Evolutionary conservation across 768 basidiomycete species (phyloP).

Genomic region (Gymnopilus dilepis): DNA sequence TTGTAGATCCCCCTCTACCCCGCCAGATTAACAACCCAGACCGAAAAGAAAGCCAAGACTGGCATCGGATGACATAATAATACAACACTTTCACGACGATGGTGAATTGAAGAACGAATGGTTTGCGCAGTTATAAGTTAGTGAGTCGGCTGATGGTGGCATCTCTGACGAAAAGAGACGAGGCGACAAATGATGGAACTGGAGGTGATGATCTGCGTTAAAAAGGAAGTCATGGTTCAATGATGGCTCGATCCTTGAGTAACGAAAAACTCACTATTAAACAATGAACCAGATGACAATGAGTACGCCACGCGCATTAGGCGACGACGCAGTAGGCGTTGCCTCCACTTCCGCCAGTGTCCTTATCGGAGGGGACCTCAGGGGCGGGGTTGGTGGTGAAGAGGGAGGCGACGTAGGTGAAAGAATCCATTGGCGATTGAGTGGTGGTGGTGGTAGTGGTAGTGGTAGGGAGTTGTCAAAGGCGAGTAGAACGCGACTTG

Average conservation of each 20-base stretch:
- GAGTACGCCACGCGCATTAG: not conserved
- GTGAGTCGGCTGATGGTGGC: not conserved
- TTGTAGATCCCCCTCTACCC: not conserved
- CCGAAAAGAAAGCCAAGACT: not conserved
- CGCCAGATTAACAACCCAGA: not conserved
- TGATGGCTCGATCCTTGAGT: no score
- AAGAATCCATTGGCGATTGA: constrained; percentile 14
- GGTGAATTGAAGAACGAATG: not conserved
- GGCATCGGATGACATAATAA: not conserved
- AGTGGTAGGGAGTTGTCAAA: not conserved
- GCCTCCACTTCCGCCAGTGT: constrained; percentile 9
- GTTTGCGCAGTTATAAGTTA: not conserved
- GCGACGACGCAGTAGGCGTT: constrained; percentile 16
- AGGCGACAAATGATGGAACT: not conserved
- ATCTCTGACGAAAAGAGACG: not conserved
- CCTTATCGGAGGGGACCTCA: constrained; percentile 10
- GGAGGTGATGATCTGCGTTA: not conserved
- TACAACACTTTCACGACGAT: not conserved
- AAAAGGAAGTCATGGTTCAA: no score
- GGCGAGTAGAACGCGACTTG: constrained; percentile 2
- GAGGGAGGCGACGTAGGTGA: constrained; percentile 7
- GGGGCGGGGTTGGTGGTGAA: constrained; percentile 1
- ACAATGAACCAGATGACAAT: not conserved
- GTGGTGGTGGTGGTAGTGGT: not conserved
- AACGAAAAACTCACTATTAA: not conserved